Evolutionary conservation across 306 rosid species (phyloP).

Genomic region (Pterocarpus santalinus): DNA sequence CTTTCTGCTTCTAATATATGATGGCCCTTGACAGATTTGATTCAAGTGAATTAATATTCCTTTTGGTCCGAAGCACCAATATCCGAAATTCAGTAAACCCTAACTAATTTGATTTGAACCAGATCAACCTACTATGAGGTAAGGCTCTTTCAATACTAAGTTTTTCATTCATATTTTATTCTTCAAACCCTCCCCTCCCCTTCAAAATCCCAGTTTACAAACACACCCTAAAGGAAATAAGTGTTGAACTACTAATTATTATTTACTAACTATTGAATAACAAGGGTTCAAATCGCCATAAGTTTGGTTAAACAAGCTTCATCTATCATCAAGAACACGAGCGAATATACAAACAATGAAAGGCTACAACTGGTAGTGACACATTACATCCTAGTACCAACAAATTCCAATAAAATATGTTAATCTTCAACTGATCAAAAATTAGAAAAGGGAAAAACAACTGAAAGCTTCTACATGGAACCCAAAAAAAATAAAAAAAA

Average conservation of each 20-base stretch:
- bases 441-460: too few species aligned
- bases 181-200: too few species aligned
- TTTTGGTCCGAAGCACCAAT: too few species aligned
- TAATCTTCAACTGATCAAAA: slow-evolving; percentile 10
- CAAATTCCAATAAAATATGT: not conserved
- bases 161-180: too few species aligned
- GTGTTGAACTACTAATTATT: not conserved
- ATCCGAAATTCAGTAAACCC: too few species aligned
- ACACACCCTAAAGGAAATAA: too few species aligned
- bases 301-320: not conserved
- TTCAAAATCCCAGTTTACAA: too few species aligned
- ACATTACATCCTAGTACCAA: not conserved
- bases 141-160: too few species aligned
- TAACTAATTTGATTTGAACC: too few species aligned
- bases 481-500: too few species aligned
- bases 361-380: not conserved
- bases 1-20: not conserved
- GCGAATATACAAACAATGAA: slow-evolving; percentile 10
- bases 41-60: not conserved
- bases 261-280: not conserved
- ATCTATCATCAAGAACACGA: not conserved
- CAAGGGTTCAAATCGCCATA: not conserved
- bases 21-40: not conserved
- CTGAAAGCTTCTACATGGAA: too few species aligned
- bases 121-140: too few species aligned